Base-by-base conservation (phyloP, 257 asterid species). In the Misopates orontium region DNA sequence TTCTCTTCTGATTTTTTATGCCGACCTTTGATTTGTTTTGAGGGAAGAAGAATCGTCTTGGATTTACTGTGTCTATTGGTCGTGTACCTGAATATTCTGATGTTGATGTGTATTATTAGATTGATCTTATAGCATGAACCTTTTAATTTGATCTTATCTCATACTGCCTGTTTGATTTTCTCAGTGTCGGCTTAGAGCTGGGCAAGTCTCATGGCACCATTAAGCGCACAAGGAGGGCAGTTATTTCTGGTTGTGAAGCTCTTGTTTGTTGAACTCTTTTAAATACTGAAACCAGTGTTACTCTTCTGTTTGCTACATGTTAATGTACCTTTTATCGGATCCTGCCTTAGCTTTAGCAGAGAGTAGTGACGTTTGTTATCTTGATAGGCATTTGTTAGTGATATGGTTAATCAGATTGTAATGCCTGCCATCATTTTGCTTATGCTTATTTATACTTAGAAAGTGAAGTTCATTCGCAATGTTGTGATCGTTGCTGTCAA, bases 111-210 rank as follows among this genome's bases (percentile, higher is more conserved):
- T 50, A 18, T 24, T 21, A 5, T 21, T 53, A 21, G 8, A n/a
- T n/a, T n/a, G n/a, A n/a, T n/a, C n/a, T n/a, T n/a, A n/a, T n/a
- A n/a, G n/a, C n/a, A n/a, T n/a, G n/a, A n/a, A n/a, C n/a, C n/a
- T n/a, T n/a, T n/a, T n/a, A n/a, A n/a, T 19, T 49, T 19, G 56
- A 51, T 51, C 24, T 51, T 17, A 47, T 13, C 73, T 75, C 16
- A 77, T 56, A 53, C 23, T 6, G 14, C 10, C 8, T 8, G 42
- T 36, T 36, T 4, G 11, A 3, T 32, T 64, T 77, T 22, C 0
- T 39, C 85, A 80, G 85, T 77, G 85, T 80, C 82, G 0, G 77
- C 82, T 6, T 80, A 77, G 70, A 63, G 69, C 54, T 58, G 54
- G 44, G 21, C 21, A 2, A 24, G 51, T 24, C 22, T 9, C 49